Evolutionary conservation across 108 stramenopile genomes (phyloP), one percentile per base, ranked within the genome.

Genomic region (Skeletonema costatum): DNA sequence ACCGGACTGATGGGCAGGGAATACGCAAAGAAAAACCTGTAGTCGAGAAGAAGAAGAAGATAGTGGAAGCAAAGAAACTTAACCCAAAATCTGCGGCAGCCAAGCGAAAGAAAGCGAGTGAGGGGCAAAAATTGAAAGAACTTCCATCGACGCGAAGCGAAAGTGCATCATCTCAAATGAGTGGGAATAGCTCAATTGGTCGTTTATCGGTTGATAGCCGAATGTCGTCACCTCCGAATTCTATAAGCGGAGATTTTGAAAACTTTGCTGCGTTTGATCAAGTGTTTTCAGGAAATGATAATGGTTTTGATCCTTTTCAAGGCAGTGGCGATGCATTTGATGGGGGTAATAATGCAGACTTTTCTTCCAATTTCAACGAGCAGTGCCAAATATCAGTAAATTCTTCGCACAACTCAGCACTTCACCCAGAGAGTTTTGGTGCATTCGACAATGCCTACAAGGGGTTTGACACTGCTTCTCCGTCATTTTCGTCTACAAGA

Each of bases 51-150:
- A 78, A 74, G 60, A 78, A 67, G 78, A 74, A 75, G 63, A 50
- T 78, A 7, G 44, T 71, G n/a, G 83, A 91, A 74, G 90, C 86
- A 6, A 91, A 91, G 71, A 93, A 91, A 46, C 71, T 94, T 19
- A 71, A 91, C 76, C 90, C 93, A 0, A 94, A 94, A 68, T 94
- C 93, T 14, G 93, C 89, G 0, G 90, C 91, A 8, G 93, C 91
- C 4, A 76, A 91, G 60, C 74, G 93, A 32, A 88, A 84, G 74
- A 87, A 81, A 21, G 87, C 78, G 21, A 78, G 66, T 19, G 71
- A 72, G 36, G 70, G 21, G 4, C 64, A 73, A 3, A 78, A 73
- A 25, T 58, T 67, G 32, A 71, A 78, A 31, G 60, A 67, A 58
- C 21, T 33, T 3, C 17, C 35, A 30, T 32, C 86, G 5, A 85